A percentile compares a stretch with the other conserved stretches of the same genome.
Evolutionary conservation across 352 stramenopile genomes (phyloP).

Genomic region (Globisporangium iwayamae): DNA sequence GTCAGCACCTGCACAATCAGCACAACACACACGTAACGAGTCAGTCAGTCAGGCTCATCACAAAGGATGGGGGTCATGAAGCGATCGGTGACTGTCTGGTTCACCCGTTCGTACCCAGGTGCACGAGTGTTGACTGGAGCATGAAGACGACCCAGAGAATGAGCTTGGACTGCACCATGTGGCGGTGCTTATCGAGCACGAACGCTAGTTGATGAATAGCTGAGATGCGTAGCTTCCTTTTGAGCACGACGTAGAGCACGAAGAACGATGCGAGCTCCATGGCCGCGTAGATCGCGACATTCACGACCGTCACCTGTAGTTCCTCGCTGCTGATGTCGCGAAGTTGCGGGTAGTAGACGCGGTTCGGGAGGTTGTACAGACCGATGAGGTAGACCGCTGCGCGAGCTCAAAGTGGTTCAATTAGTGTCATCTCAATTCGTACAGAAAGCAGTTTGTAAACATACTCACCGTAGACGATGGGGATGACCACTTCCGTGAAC

Average conservation of each 20-base stretch:
- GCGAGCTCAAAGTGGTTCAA: too few species aligned
- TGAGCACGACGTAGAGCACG: constrained; percentile 20
- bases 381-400: constrained; percentile 23
- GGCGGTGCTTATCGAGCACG: constrained; percentile 32
- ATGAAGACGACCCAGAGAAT: constrained; percentile 41
- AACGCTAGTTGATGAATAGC: constrained; percentile 31
- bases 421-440: too few species aligned
- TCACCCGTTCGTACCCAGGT: constrained; percentile 18
- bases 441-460: background rate
- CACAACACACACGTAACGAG: too few species aligned
- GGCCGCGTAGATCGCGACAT: constrained; percentile 28
- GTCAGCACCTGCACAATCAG: background rate
- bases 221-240: constrained; percentile 21
- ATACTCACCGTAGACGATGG: constrained; percentile 16
- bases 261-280: constrained; percentile 19
- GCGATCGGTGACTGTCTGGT: too few species aligned
- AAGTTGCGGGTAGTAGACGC: constrained; percentile 32
- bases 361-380: constrained; percentile 34
- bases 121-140: constrained; percentile 34
- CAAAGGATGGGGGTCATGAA: background rate
- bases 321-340: constrained; percentile 9
- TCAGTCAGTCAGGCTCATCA: too few species aligned
- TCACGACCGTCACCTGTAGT: constrained; percentile 21
- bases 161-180: constrained; percentile 39
- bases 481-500: constrained; percentile 20